Base-by-base conservation (phyloP, 805 yeast genomes). In the Cyberlindnera samutprakarnensis region DNA sequence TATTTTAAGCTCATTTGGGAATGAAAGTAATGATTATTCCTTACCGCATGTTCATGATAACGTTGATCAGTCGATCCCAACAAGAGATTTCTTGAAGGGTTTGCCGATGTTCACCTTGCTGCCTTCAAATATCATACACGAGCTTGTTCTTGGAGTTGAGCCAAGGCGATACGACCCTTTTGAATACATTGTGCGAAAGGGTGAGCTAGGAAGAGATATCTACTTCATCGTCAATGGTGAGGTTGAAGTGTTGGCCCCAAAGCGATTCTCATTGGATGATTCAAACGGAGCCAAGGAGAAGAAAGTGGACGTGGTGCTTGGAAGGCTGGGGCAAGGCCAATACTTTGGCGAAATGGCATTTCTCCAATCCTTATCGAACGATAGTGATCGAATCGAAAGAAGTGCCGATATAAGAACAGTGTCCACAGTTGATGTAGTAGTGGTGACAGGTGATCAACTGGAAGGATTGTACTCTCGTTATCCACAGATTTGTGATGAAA, bases 301-400 rank as follows among this genome's bases (percentile, higher is more conserved):
- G 18, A 46, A 42, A 21, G 56, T 58, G 14, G 72, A 67, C 32
- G 54, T 57, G 22, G 59, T 68, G 2, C 50, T 75, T 23, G 86
- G 83, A 4, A 63, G 84, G 36, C 56, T 82, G 17, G 66, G 72
- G 2, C 55, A 72, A 12, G 84, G 82, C 14, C 68, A 75, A 21
- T 79, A 77, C 54, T 79, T 81, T 56, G 92, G 92, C 15, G 90
- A 80, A 52, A 76, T 80, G 78, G 71, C 84, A 0, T 81, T 80
- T 43, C 54, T 81, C 25, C 59, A 72, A 4, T 64, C 65, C 10
- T 45, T 75, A 14, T 54, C 61, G 16, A 50, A 57, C 28, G 46
- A 48, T 12, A 31, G 41, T 8, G 37, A 34, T 23, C 33, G 36
- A 12, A 38, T 34, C 32, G 45, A 57, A 7, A 56, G 88, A 42